Conservation (phyloP, 306 rosid genomes). For the Sindora glabra region DNA sequence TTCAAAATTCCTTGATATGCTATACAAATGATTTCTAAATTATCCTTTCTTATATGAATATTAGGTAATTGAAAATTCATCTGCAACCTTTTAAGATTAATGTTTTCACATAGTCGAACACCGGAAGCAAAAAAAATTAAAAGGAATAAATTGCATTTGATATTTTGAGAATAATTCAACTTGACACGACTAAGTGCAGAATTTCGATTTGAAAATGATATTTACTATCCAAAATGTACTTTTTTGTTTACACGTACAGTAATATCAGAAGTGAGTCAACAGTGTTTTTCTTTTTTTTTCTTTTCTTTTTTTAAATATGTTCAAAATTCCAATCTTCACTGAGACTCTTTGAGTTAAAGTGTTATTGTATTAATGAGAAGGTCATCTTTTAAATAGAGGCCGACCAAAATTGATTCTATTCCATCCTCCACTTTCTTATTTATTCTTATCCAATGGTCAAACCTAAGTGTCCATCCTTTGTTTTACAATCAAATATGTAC, state of each 20-base stretch:
- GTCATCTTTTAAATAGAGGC: constrained; percentile 62
- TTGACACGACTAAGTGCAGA: constrained; percentile 19
- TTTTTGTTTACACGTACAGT: constrained; percentile 24
- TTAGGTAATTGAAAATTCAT: too few relatives aligned
- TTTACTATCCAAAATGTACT: constrained; percentile 4
- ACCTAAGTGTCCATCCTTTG: too few relatives aligned
- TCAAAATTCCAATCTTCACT: constrained; percentile 44
- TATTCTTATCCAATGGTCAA: constrained; percentile 4
- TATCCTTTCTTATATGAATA: neutral
- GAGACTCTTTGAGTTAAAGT: constrained; percentile 34
- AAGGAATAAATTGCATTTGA: too few relatives aligned
- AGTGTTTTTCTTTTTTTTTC: too few relatives aligned
- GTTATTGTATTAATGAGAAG: constrained; percentile 22
- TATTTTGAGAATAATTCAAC: too few relatives aligned
- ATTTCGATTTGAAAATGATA: constrained; percentile 23
- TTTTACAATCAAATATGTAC: constrained; percentile 24
- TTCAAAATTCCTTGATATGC: too few relatives aligned
- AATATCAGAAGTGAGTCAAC: constrained; percentile 47
- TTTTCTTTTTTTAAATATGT: constrained; percentile 7
- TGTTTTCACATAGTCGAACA: too few relatives aligned
- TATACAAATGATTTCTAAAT: neutral
- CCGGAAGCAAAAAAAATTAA: too few relatives aligned
- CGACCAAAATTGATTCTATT: constrained; percentile 91
- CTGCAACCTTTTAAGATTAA: too few relatives aligned
- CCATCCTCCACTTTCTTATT: constrained; percentile 55